Percentiles rank a stretch among this genome's conserved stretches.
These are phyloP conservation scores for Penicillium hesseltinei DNA, from an alignment of 2,329 filamentous ascomycete genomes.

Conservation along the genomic window DNA sequence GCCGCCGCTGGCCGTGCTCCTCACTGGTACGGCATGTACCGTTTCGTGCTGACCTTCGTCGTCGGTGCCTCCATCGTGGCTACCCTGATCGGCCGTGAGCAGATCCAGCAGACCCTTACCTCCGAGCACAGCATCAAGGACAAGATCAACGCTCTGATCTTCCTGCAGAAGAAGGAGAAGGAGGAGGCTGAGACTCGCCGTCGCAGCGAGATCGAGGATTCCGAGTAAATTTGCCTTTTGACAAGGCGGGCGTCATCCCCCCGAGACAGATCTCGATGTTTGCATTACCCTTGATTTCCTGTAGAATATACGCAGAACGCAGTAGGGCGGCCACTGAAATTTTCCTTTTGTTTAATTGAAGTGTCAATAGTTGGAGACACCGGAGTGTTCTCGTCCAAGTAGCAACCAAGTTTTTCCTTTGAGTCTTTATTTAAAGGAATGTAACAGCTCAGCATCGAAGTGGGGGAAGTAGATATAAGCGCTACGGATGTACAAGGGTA, in stretches of 20 bases:
- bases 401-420: neutral
- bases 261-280: constrained; percentile 22
- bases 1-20: constrained; percentile 75
- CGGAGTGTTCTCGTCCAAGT: neutral
- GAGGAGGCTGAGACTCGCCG: constrained; percentile 43
- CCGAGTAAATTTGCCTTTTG: constrained; percentile 32
- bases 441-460: neutral
- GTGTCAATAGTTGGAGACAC: constrained; percentile 5
- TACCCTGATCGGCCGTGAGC: constrained; percentile 77
- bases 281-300: constrained; percentile 33
- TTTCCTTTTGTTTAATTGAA: constrained; percentile 27
- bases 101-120: constrained; percentile 54
- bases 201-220: constrained; percentile 31
- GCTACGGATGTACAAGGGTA: neutral
- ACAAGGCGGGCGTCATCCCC: constrained; percentile 9
- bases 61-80: constrained; percentile 79
- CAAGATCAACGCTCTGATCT: constrained; percentile 54
- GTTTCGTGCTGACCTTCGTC: constrained; percentile 87
- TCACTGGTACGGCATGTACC: constrained; percentile 82
- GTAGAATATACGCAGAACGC: constrained; percentile 38
- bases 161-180: constrained; percentile 47
- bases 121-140: constrained; percentile 45
- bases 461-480: neutral
- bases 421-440: neutral
- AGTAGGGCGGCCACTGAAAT: constrained; percentile 29